These are phyloP conservation scores for Berkeleyomyces rouxiae DNA, from an alignment of 2,329 filamentous ascomycete genomes.

Conservation along the genomic window DNA sequence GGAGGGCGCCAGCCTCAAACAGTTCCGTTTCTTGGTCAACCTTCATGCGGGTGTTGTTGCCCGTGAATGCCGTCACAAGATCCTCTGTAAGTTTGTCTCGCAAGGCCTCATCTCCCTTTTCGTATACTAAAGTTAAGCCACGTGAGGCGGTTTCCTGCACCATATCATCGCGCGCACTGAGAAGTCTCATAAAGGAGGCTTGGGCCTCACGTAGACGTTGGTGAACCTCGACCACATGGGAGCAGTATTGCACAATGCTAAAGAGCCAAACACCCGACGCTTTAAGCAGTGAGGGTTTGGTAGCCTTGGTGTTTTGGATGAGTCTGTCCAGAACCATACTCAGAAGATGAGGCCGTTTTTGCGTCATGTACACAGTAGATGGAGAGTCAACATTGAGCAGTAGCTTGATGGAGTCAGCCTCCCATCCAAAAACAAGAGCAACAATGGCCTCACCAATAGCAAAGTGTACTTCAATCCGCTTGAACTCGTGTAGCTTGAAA, in stretches of 20 bases:
- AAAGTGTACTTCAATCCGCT: slow-evolving; percentile 77
- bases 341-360: slow-evolving; percentile 28
- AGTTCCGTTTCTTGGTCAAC: slow-evolving; percentile 84
- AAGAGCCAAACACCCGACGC: slow-evolving; percentile 92
- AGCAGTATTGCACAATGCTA: slow-evolving; percentile 78
- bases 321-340: slow-evolving; percentile 51
- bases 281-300: slow-evolving; percentile 78
- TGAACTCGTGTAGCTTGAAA: slow-evolving; percentile 65
- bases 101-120: slow-evolving; percentile 67
- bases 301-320: slow-evolving; percentile 59
- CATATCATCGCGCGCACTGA: slow-evolving; percentile 79
- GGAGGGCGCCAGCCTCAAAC: slow-evolving; percentile 78
- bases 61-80: slow-evolving; percentile 76
- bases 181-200: slow-evolving; percentile 68
- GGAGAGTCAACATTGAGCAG: slow-evolving; percentile 52
- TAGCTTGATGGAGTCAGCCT: slow-evolving; percentile 60
- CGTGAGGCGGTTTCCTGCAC: slow-evolving; percentile 91
- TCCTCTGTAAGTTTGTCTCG: slow-evolving; percentile 75
- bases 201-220: slow-evolving; percentile 62
- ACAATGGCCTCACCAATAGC: slow-evolving; percentile 77
- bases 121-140: slow-evolving; percentile 82
- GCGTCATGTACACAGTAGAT: slow-evolving; percentile 24
- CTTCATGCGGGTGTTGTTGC: slow-evolving; percentile 55
- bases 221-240: slow-evolving; percentile 60
- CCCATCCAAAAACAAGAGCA: slow-evolving; percentile 63